These are phyloP conservation scores for Fusarium anthophilum DNA, from an alignment of 2,329 filamentous ascomycete genomes.

Conservation along the genomic window DNA sequence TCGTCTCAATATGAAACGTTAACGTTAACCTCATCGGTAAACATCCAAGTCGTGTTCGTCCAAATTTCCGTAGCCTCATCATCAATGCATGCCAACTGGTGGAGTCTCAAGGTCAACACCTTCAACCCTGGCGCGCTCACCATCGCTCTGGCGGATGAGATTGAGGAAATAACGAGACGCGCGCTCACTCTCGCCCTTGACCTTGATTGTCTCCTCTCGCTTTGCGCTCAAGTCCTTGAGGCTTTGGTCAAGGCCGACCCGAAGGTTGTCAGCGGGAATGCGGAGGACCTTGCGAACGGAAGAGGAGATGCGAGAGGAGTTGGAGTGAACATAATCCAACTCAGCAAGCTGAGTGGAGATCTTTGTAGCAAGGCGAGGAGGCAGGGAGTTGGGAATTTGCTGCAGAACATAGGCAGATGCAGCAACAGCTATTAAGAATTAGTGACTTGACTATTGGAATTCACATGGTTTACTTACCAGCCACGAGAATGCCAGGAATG, in stretches of 20 bases:
- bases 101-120: constrained; percentile 65
- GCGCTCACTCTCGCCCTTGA: constrained; percentile 83
- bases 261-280: constrained; percentile 85
- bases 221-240: constrained; percentile 84
- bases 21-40: not conserved
- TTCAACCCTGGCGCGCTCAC: constrained; percentile 60
- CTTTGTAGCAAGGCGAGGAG: constrained; percentile 84
- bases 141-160: constrained; percentile 73
- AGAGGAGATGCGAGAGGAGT: constrained; percentile 82
- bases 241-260: constrained; percentile 82
- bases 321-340: constrained; percentile 92
- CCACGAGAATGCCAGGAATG: constrained; percentile 80
- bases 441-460: not conserved
- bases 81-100: constrained; percentile 51
- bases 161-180: constrained; percentile 92
- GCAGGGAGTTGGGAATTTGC: constrained; percentile 89
- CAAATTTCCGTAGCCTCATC: constrained; percentile 14
- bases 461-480: constrained; percentile 66
- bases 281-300: constrained; percentile 91
- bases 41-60: constrained; percentile 10
- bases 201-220: constrained; percentile 84
- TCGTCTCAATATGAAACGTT: constrained; percentile 10
- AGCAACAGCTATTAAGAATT: constrained; percentile 67
- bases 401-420: constrained; percentile 83
- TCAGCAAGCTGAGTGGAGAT: constrained; percentile 81